Conservation (phyloP, 345 rosid species). For the Citrus cavaleriei region DNA sequence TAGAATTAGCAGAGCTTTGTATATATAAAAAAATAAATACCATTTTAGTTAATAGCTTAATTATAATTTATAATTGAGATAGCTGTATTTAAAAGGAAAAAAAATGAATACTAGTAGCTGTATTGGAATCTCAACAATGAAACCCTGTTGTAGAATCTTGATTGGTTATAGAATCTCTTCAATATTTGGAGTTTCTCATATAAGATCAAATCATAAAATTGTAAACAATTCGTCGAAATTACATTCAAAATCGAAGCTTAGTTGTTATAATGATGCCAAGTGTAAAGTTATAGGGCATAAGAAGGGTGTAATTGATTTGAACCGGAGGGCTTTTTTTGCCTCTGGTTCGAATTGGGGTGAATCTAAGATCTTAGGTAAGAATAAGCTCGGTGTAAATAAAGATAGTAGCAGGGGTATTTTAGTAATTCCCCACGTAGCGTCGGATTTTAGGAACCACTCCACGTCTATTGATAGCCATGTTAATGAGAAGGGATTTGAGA, state of each 20-base stretch:
- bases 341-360: conserved; percentile 49
- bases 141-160: conserved; percentile 73
- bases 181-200: conserved; percentile 46
- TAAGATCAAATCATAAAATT: conserved; percentile 21
- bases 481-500: conserved; percentile 65
- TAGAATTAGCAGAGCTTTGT: conserved; percentile 33
- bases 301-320: conserved; percentile 26
- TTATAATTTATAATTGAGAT: neutral
- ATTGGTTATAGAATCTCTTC: conserved; percentile 52
- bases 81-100: neutral
- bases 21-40: neutral
- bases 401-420: conserved; percentile 61
- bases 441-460: conserved; percentile 70
- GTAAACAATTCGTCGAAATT: conserved; percentile 56
- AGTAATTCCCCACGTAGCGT: conserved; percentile 64
- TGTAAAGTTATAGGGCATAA: conserved; percentile 27
- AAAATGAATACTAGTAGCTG: conserved; percentile 54
- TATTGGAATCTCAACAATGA: conserved; percentile 64
- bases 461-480: conserved; percentile 56
- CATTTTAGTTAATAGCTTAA: neutral
- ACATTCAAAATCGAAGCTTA: conserved; percentile 26
- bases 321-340: conserved; percentile 54
- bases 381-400: conserved; percentile 23
- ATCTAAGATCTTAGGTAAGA: conserved; percentile 25
- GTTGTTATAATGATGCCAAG: conserved; percentile 24